Conservation (phyloP, 2,329 filamentous ascomycete genomes). For the Penicillium italicum region DNA sequence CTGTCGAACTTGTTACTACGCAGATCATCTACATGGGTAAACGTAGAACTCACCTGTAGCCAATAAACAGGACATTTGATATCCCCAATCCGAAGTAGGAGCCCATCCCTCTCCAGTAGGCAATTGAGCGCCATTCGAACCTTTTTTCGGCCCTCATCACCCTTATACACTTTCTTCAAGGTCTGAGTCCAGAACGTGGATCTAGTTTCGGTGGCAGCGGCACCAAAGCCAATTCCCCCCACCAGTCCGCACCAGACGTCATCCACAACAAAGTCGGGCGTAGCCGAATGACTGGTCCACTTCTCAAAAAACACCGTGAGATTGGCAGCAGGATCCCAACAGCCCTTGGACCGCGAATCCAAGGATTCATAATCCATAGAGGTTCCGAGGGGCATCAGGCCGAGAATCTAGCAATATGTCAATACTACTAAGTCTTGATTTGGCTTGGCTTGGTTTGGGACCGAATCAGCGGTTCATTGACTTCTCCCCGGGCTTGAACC, state of each 20-base stretch:
- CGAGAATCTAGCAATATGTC: conserved; percentile 41
- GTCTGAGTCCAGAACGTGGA: conserved; percentile 44
- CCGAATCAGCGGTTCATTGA: neutral
- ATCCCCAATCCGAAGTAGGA: conserved; percentile 46
- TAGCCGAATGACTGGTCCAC: conserved; percentile 40
- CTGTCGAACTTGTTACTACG: neutral
- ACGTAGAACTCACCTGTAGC: conserved; percentile 40
- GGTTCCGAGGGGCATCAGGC: conserved; percentile 51
- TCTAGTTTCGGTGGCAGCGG: conserved; percentile 33
- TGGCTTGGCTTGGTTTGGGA: neutral
- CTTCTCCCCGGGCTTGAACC: neutral
- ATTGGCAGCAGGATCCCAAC: conserved; percentile 45
- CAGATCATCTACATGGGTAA: neutral
- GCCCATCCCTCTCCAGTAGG: conserved; percentile 47
- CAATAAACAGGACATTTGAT: conserved; percentile 51
- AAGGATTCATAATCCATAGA: conserved; percentile 50
- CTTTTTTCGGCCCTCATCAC: conserved; percentile 48
- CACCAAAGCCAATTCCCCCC: conserved; percentile 47
- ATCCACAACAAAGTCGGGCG: conserved; percentile 43
- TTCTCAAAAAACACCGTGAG: conserved; percentile 36
- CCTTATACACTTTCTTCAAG: conserved; percentile 47
- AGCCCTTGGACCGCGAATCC: conserved; percentile 44
- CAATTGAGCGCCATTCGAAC: conserved; percentile 50
- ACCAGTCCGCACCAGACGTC: conserved; percentile 46
- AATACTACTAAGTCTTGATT: neutral